phyloP scores from a whole-genome alignment of 2,329 filamentous ascomycete genomes.

The Talaromyces amestolkiae region DNA sequence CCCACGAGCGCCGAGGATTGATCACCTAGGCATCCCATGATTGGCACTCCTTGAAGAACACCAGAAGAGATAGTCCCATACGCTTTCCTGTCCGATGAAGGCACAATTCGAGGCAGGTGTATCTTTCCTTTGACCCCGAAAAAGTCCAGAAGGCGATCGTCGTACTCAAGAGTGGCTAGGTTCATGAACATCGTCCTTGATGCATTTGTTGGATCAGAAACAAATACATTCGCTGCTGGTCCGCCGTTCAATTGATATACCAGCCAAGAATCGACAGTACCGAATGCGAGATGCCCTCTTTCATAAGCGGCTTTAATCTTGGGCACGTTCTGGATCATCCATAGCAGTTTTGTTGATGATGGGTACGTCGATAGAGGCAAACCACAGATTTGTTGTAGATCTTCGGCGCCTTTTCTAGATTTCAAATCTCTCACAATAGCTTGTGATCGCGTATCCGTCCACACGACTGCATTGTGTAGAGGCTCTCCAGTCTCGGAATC shows the following conservation, averaged over 20 bases:
- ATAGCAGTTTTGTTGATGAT: conserved; percentile 77
- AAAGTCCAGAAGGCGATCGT: conserved; percentile 71
- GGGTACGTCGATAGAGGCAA: conserved; percentile 85
- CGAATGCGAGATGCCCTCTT: conserved; percentile 71
- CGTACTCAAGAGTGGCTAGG: conserved; percentile 73
- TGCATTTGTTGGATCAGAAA: conserved; percentile 84
- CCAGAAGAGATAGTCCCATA: conserved; percentile 68
- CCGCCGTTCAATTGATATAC: conserved; percentile 77
- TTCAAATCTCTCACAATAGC: conserved; percentile 74
- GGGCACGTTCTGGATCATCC: conserved; percentile 72
- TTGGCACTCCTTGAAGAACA: conserved; percentile 63
- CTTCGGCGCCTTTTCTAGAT: conserved; percentile 61
- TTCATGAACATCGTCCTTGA: conserved; percentile 94
- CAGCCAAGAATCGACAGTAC: conserved; percentile 85
- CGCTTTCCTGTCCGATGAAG: conserved; percentile 68
- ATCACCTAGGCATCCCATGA: conserved; percentile 79
- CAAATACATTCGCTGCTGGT: conserved; percentile 64
- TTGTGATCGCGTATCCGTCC: conserved; percentile 81
- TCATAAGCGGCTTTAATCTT: conserved; percentile 72
- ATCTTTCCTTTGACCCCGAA: conserved; percentile 75
- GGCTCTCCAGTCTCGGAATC: conserved; percentile 75
- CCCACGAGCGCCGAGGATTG: conserved; percentile 83
- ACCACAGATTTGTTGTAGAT: conserved; percentile 68
- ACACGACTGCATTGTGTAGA: conserved; percentile 80
- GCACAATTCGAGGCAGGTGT: conserved; percentile 73